Percentiles rank a stretch among this genome's conserved stretches.
phyloP scores from a whole-genome alignment of 179 eudicot genomes.

The Carnegiea gigantea region DNA sequence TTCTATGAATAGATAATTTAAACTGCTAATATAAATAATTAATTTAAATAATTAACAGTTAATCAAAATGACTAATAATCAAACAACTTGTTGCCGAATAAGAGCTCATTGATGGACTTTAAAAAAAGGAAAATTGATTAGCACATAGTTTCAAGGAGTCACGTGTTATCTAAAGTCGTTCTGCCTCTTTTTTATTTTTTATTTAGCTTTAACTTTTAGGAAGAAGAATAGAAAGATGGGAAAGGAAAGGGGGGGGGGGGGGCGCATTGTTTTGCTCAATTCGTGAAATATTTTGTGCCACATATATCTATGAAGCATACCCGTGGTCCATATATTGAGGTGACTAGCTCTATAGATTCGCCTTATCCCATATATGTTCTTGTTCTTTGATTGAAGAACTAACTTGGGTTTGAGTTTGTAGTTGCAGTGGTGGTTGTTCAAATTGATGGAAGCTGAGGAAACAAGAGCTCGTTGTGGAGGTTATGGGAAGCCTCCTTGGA shows the following conservation, averaged over 20 bases:
- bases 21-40: too few species aligned
- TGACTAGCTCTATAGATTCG: not conserved
- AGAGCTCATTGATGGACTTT: too few species aligned
- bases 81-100: too few species aligned
- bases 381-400: not conserved
- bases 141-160: too few species aligned
- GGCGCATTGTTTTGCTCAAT: too few species aligned
- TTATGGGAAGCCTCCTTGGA: constrained; percentile 75
- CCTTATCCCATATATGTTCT: not conserved
- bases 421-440: not conserved
- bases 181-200: not conserved
- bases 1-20: too few species aligned
- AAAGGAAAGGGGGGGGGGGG: too few species aligned
- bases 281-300: too few species aligned
- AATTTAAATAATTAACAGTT: too few species aligned
- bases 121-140: too few species aligned
- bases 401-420: not conserved
- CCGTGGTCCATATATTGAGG: not conserved
- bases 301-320: too few species aligned
- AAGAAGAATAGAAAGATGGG: not conserved
- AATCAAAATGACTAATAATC: too few species aligned
- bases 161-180: not conserved
- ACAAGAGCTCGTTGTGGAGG: constrained; percentile 28
- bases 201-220: not conserved
- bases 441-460: constrained; percentile 44